phyloP scores from a whole-genome alignment of 371 early-diverging fungal species.

The Syncephalastrum racemosum region DNA sequence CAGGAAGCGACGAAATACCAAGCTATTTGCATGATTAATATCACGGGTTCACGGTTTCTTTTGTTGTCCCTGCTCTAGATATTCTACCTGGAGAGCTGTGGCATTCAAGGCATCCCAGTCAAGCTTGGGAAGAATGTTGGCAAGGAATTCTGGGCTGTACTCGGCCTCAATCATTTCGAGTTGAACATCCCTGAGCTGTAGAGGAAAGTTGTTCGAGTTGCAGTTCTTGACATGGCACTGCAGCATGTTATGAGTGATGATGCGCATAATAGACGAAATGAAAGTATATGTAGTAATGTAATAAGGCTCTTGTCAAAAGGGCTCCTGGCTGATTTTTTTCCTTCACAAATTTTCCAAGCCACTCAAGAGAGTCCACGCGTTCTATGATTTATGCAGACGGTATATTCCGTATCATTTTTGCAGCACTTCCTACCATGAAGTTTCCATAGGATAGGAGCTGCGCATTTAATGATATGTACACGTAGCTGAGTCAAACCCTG shows the following conservation, averaged over 20 bases:
- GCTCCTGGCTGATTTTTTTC: too few species aligned
- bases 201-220: constrained; percentile 85
- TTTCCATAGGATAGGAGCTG: too few species aligned
- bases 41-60: too few species aligned
- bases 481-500: too few species aligned
- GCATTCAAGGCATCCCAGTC: constrained; percentile 84
- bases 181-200: constrained; percentile 81
- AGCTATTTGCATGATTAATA: constrained; percentile 35
- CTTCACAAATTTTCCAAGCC: too few species aligned
- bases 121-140: constrained; percentile 79
- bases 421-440: too few species aligned
- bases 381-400: too few species aligned
- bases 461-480: too few species aligned
- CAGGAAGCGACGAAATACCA: constrained; percentile 65
- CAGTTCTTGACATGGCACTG: constrained; percentile 97
- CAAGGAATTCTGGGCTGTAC: constrained; percentile 82
- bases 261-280: constrained; percentile 59
- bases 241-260: constrained; percentile 97
- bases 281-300: too few species aligned
- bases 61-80: background rate
- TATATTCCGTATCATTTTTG: too few species aligned
- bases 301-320: too few species aligned
- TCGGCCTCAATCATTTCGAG: constrained; percentile 85
- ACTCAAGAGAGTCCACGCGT: too few species aligned
- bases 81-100: constrained; percentile 69